Base-by-base conservation (phyloP, 805 yeast genomes). In the Candida schatavii region DNA sequence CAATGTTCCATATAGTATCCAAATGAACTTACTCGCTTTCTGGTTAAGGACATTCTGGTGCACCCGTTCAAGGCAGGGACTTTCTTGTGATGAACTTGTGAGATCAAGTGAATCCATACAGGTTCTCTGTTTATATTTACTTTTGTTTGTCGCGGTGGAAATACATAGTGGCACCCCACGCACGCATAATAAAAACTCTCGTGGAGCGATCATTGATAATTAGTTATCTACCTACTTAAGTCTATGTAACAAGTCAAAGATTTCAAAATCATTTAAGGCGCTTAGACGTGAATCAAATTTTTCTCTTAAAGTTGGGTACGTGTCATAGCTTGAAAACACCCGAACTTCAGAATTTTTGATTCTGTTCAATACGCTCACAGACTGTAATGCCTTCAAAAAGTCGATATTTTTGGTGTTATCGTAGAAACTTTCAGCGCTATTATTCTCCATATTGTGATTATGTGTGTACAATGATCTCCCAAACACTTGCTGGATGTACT, bases 41-140 rank as follows among this genome's bases (percentile, higher is more conserved):
- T 49, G 32, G 46, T 43, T 20, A 58, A 46, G n/a, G 63, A 57
- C 62, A 59, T 57, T 11, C n/a, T n/a, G n/a, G n/a, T n/a, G n/a
- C n/a, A n/a, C n/a, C n/a, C n/a, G n/a, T n/a, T n/a, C n/a, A n/a
- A n/a, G n/a, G n/a, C n/a, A n/a, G n/a, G n/a, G n/a, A n/a, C n/a
- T n/a, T n/a, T n/a, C n/a, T n/a, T n/a, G n/a, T n/a, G n/a, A n/a
- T n/a, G n/a, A n/a, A n/a, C n/a, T n/a, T n/a, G n/a, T n/a, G n/a
- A n/a, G n/a, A n/a, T n/a, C n/a, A n/a, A n/a, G n/a, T n/a, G 27
- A 7, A 23, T 23, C 11, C 11, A 23, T 23, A 23, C 27, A 23
- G 27, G 27, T 7, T 23, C 27, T 23, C 10, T 23, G 27, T 23
- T 23, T 23, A 7, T 23, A 11, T 23, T 23, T 23, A 23, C 27